Evolutionary conservation across 1,284 basidiomycete species (phyloP), one percentile per base, ranked within the genome.

Genomic region (Abortiporus biennis): DNA sequence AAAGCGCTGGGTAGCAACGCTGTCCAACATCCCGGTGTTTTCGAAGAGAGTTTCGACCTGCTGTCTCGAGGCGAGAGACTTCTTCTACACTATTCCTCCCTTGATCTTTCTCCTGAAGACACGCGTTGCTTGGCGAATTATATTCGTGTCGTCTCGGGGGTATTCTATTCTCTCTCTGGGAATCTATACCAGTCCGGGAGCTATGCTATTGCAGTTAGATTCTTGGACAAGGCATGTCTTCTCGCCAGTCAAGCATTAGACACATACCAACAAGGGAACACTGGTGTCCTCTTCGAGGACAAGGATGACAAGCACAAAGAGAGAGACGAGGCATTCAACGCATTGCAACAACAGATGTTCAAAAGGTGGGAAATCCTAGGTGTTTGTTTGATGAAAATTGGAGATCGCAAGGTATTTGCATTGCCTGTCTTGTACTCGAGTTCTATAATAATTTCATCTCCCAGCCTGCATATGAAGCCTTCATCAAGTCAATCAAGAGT

Each of bases 281-380:
- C 5, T 4, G 31, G 19, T 6, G 4, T 15, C 6, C 11, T 15
- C 16, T 17, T 11, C 2, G 48, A 30, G 1, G 32, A 29, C 37
- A 54, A 43, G 19, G 47, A 54, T 31, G 52, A 34, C 34, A 56
- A 50, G 38, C 53, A 49, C 12, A 52, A 54, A 21, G 50, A 47
- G 27, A 52, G 45, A 5, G 63, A 67, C 44, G 66, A 68, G 36
- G 22, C 63, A 0, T 85, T 81, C 78, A 64, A 48, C 38, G 71
- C 76, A 45, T 65, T 88, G 3, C 69, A 76, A 45, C 74, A 80
- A 19, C 78, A 83, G 49, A 47, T 88, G 22, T 77, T 74, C 49
- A 71, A 79, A 30, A 67, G 89, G 30, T 90, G 79, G 71, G 88
- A 92, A 59, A 62, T 92, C n/a, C 65, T 92, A 17, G 87, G 76